Evolutionary conservation across 352 stramenopile species (phyloP).

Genomic region (Globisporangium alternatum): DNA sequence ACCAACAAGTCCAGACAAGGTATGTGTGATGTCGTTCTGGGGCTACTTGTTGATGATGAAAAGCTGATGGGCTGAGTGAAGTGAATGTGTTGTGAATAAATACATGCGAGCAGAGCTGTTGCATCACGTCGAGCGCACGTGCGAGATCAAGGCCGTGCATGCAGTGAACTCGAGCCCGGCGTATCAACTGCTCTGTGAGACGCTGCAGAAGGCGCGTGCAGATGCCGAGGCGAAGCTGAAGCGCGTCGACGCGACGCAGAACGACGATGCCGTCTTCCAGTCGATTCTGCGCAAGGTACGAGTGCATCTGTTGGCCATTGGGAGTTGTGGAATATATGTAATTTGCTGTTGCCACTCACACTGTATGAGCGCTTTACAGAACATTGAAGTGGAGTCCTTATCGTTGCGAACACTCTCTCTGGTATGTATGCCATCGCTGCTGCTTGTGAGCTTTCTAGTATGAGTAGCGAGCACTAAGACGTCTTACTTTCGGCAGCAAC

Average conservation of each 20-base stretch:
- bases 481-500: constrained; percentile 24
- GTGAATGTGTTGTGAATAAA: background rate
- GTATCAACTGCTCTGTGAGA: constrained; percentile 60
- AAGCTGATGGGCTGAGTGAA: background rate
- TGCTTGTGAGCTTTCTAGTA: background rate
- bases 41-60: background rate
- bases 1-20: constrained; percentile 29
- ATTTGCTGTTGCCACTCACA: background rate
- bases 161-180: constrained; percentile 50
- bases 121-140: constrained; percentile 56
- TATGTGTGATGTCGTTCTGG: background rate
- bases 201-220: constrained; percentile 48
- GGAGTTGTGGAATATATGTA: background rate
- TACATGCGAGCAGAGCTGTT: constrained; percentile 39
- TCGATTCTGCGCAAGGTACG: constrained; percentile 28
- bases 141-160: constrained; percentile 54
- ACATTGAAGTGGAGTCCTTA: constrained; percentile 32
- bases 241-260: constrained; percentile 17
- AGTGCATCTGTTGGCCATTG: background rate
- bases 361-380: background rate
- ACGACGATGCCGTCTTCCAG: constrained; percentile 17
- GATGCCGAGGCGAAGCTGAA: constrained; percentile 50
- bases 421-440: constrained; percentile 14
- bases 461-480: too few relatives aligned
- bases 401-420: constrained; percentile 35